Conservation (phyloP, 1,284 basidiomycete genomes). For the Phlebopus sp. region DNA sequence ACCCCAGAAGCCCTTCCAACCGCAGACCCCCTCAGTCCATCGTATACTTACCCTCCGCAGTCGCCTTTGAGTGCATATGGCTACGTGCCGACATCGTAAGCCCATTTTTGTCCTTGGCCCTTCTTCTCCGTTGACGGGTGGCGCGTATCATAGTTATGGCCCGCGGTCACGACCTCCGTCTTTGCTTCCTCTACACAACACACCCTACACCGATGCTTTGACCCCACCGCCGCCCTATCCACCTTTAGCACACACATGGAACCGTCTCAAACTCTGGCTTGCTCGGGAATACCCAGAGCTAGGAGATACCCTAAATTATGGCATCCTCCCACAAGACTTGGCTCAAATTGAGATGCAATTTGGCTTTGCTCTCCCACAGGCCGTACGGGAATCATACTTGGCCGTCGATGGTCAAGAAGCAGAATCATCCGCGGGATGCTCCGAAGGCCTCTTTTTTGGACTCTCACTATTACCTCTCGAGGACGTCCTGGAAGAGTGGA, state of each 20-base stretch:
- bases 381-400: slow-evolving; percentile 82
- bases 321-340: slow-evolving; percentile 73
- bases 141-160: slow-evolving; percentile 35
- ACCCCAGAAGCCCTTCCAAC: slow-evolving; percentile 49
- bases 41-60: slow-evolving; percentile 75
- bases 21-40: slow-evolving; percentile 45
- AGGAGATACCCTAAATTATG: slow-evolving; percentile 87
- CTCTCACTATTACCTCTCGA: slow-evolving; percentile 83
- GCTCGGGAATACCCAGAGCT: slow-evolving; percentile 84
- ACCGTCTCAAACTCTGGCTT: slow-evolving; percentile 74
- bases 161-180: slow-evolving; percentile 54
- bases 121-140: slow-evolving; percentile 9
- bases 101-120: slow-evolving; percentile 10
- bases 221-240: slow-evolving; percentile 56
- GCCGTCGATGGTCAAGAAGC: slow-evolving; percentile 85
- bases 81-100: slow-evolving; percentile 60
- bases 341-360: slow-evolving; percentile 78
- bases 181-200: slow-evolving; percentile 66
- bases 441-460: slow-evolving; percentile 89
- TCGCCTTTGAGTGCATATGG: slow-evolving; percentile 50
- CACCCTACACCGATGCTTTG: slow-evolving; percentile 40
- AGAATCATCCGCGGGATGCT: slow-evolving; percentile 78
- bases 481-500: slow-evolving; percentile 89
- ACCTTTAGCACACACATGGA: slow-evolving; percentile 75
- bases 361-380: slow-evolving; percentile 74